These are phyloP conservation scores for Marasmius sp. DNA, from an alignment of 1,284 basidiomycete genomes.

Conservation along the genomic window DNA sequence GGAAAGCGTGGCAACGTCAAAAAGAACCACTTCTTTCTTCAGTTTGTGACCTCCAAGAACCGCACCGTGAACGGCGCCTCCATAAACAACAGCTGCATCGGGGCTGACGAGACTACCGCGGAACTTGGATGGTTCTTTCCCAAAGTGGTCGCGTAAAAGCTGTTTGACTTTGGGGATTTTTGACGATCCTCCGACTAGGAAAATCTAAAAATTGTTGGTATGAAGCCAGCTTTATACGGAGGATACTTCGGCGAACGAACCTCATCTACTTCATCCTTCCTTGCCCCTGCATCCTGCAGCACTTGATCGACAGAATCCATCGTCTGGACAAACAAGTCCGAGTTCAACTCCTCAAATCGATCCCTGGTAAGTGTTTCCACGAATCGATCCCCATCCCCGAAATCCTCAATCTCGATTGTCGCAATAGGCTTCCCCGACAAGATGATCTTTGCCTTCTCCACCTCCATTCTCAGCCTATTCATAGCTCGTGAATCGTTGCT, in stretches of 20 bases:
- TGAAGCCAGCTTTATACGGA: not conserved
- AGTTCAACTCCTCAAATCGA: conserved; percentile 75
- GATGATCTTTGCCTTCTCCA: conserved; percentile 80
- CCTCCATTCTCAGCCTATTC: conserved; percentile 82
- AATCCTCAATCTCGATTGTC: conserved; percentile 73
- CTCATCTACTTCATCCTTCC: conserved; percentile 67
- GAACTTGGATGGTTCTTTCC: conserved; percentile 71
- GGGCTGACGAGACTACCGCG: conserved; percentile 69
- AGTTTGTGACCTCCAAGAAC: conserved; percentile 74
- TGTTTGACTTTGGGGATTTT: conserved; percentile 88
- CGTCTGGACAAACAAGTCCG: conserved; percentile 70
- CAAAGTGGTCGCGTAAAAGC: conserved; percentile 87
- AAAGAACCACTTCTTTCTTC: conserved; percentile 65
- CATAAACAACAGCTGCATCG: conserved; percentile 92
- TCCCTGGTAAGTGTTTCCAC: conserved; percentile 72
- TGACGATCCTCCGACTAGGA: conserved; percentile 89
- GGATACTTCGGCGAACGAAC: conserved; percentile 30
- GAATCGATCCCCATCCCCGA: conserved; percentile 74
- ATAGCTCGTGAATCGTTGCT: conserved; percentile 62
- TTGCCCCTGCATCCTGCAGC: conserved; percentile 68
- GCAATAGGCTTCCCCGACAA: conserved; percentile 71
- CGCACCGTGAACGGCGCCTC: conserved; percentile 88
- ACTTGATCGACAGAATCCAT: conserved; percentile 77
- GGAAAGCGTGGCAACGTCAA: conserved; percentile 82
- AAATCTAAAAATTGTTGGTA: conserved; percentile 46